These are phyloP conservation scores for Mesostigma viride DNA, from an alignment of 139 green algal genomes.

Conservation along the genomic window DNA sequence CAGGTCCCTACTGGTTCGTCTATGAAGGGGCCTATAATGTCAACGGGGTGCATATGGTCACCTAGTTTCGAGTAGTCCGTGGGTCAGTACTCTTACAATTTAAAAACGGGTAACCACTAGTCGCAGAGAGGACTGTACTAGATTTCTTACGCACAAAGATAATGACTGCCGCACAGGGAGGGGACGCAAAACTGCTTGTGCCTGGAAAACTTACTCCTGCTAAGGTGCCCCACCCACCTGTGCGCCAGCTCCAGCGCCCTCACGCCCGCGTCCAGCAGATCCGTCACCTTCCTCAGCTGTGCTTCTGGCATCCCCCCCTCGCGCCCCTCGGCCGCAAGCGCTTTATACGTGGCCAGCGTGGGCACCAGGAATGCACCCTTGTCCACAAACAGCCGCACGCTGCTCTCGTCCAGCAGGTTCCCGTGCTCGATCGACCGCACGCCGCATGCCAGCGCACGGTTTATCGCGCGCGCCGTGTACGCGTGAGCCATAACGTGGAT, in stretches of 20 bases:
- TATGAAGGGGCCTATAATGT: no score
- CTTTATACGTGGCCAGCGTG: conserved; percentile 47
- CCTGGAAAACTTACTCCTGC: no score
- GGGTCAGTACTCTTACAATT: no score
- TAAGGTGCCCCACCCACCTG: no score
- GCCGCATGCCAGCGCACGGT: conserved; percentile 39
- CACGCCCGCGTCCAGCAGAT: conserved; percentile 39
- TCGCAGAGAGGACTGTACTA: no score
- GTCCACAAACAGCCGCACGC: conserved; percentile 24
- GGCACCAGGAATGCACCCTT: conserved; percentile 42
- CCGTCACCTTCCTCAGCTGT: conserved; percentile 46
- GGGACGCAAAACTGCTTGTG: no score
- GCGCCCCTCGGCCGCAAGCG: background rate
- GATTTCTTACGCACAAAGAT: no score
- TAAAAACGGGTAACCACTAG: no score
- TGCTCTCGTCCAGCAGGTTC: conserved; percentile 32
- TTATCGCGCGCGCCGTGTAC: conserved; percentile 46
- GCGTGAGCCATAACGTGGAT: conserved; percentile 40
- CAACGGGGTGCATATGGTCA: no score
- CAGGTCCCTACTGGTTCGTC: no score
- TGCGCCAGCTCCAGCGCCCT: conserved; percentile 26
- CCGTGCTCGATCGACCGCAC: conserved; percentile 57
- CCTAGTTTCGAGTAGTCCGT: no score
- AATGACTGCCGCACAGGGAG: no score
- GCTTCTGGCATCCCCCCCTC: conserved; percentile 35